Conservation (phyloP, 257 asterid species). For the Linaria vulgaris region DNA sequence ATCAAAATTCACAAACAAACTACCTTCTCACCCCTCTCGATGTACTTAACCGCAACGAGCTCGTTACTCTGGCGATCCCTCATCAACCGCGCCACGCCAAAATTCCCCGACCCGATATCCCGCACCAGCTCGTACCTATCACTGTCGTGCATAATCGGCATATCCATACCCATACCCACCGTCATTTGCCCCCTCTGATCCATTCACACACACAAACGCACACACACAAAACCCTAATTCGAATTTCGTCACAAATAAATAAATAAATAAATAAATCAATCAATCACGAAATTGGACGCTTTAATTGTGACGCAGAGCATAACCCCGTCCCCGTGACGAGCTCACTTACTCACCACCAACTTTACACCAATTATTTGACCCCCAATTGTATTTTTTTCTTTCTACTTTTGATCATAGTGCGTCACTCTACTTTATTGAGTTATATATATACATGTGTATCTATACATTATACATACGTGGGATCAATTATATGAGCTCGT, state of each 20-base stretch:
- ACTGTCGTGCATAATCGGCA: conserved; percentile 93
- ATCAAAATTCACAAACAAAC: background rate
- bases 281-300: conserved; percentile 36
- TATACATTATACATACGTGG: background rate
- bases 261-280: conserved; percentile 23
- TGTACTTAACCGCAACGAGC: conserved; percentile 97
- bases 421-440: too few relatives aligned
- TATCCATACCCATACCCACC: conserved; percentile 74
- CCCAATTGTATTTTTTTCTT: conserved; percentile 21
- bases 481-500: conserved; percentile 37
- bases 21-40: conserved; percentile 99
- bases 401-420: conserved; percentile 24
- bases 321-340: conserved; percentile 54
- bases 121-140: conserved; percentile 85
- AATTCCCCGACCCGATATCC: conserved; percentile 96
- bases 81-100: conserved; percentile 96
- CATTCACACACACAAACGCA: conserved; percentile 39
- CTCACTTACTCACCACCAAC: conserved; percentile 34
- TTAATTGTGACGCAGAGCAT: conserved; percentile 7
- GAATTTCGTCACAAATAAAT: conserved; percentile 20
- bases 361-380: conserved; percentile 32
- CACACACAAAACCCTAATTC: background rate
- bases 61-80: conserved; percentile 79
- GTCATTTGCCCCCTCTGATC: conserved; percentile 54
- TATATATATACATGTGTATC: too few relatives aligned